Evolutionary conservation across 345 rosid genomes (phyloP).

Genomic region (Luvunga scandens): DNA sequence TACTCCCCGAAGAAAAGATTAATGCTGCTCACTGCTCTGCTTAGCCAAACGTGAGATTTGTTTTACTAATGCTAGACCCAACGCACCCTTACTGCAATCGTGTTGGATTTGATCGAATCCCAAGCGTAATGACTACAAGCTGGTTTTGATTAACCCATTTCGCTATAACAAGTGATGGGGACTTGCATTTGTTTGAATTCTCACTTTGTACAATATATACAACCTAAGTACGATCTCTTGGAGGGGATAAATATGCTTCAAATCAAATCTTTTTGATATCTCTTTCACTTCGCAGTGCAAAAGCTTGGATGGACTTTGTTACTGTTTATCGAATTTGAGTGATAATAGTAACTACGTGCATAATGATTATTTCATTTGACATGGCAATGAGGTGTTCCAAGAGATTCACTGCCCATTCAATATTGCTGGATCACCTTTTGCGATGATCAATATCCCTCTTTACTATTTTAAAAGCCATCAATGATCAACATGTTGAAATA

Average conservation of each 20-base stretch:
- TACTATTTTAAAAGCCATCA: too few species aligned
- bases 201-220: not conserved
- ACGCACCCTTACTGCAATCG: too few species aligned
- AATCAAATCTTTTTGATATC: too few species aligned
- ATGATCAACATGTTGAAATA: too few species aligned
- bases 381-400: not conserved
- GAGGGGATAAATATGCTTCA: too few species aligned
- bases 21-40: too few species aligned
- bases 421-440: too few species aligned
- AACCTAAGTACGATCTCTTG: not conserved
- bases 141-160: not conserved
- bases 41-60: too few species aligned
- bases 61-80: too few species aligned
- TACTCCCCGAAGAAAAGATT: too few species aligned
- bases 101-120: not conserved
- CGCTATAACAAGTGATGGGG: not conserved
- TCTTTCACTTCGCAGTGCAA: not conserved
- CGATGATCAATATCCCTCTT: too few species aligned
- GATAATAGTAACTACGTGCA: not conserved
- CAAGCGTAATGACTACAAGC: not conserved
- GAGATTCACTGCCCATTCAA: not conserved
- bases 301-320: not conserved
- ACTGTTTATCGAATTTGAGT: not conserved
- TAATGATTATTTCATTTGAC: not conserved
- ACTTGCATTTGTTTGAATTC: not conserved